Base-by-base conservation (phyloP, 805 yeast genomes). In the Metschnikowia santaceciliae region DNA sequence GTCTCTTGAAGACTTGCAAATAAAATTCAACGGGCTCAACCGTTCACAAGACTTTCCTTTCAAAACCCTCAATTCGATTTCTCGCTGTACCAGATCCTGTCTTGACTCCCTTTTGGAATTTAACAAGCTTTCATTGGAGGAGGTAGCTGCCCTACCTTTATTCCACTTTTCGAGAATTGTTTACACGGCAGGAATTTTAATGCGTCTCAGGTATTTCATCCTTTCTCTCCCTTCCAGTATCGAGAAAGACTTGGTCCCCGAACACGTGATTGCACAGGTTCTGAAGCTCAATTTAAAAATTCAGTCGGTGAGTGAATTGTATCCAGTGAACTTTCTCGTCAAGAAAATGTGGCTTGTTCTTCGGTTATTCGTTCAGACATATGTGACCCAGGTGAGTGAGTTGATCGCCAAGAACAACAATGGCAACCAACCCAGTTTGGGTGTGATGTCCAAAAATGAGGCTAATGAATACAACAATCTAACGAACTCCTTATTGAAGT, bases 171-270 rank as follows among this genome's bases (percentile, higher is more conserved):
- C 85, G 2, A 70, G 88, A 55, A 70, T 82, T 35, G 74, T 83
- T n/a, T 83, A 83, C 59, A 81, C 85, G 0, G 80, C 84, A 0
- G 90, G 89, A 6, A 77, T 83, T 75, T 68, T 84, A 26, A 65
- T 84, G 48, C 72, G 86, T 48, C 64, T 83, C 40, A 66, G 88
- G 33, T 83, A 77, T 63, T 66, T 80, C 42, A 74, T 79, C n/a
- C 62, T 83, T 11, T 74, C 83, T 11, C 67, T 82, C 5, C 84
- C 86, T 1, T 66, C 75, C 26, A 64, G 62, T 39, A 65, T 71
- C 23, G 78, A 73, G 32, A 71, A 72, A 42, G 76, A 74, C 22
- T 66, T 72, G 48, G 75, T 80, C 11, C 83, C 88, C 0, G 69
- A 70, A 26, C 69, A 70, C 30, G 76, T 81, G 10, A 62, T 78